These are phyloP conservation scores for Knufia petricola DNA, from an alignment of 2,329 filamentous ascomycete genomes.

Conservation along the genomic window DNA sequence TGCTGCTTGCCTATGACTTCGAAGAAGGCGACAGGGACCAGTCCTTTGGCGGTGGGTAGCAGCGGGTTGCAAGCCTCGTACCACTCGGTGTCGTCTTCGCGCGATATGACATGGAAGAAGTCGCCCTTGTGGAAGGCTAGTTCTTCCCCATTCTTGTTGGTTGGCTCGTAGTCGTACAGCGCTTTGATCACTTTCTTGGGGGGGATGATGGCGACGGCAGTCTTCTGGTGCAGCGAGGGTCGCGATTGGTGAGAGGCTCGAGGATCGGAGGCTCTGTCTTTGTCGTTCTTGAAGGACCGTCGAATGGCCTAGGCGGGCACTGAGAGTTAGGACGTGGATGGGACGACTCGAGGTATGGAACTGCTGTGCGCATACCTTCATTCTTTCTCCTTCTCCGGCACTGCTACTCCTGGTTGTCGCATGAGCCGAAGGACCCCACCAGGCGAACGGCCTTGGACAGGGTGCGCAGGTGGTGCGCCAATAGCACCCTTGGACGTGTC, in stretches of 20 bases:
- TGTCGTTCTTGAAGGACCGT: conserved; percentile 84
- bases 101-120: conserved; percentile 91
- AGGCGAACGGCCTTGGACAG: not conserved
- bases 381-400: not conserved
- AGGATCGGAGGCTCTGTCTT: conserved; percentile 62
- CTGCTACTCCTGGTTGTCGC: no score
- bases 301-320: conserved; percentile 58
- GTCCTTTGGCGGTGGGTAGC: conserved; percentile 72
- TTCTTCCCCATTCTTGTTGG: conserved; percentile 57
- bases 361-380: conserved; percentile 5
- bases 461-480: conserved; percentile 2
- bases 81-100: conserved; percentile 91
- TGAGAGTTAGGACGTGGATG: not conserved
- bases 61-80: conserved; percentile 97
- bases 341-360: not conserved
- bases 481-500: conserved; percentile 6
- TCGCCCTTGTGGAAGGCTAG: conserved; percentile 89
- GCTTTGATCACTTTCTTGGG: conserved; percentile 98
- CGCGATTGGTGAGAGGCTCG: conserved; percentile 60
- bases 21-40: conserved; percentile 91
- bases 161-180: conserved; percentile 81
- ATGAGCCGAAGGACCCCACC: conserved; percentile 6
- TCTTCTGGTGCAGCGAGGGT: conserved; percentile 71
- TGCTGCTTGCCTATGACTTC: conserved; percentile 86
- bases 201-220: conserved; percentile 77